Base-by-base conservation (phyloP, 495 filamentous ascomycete genomes). In the Penicillium longicatenatum region DNA sequence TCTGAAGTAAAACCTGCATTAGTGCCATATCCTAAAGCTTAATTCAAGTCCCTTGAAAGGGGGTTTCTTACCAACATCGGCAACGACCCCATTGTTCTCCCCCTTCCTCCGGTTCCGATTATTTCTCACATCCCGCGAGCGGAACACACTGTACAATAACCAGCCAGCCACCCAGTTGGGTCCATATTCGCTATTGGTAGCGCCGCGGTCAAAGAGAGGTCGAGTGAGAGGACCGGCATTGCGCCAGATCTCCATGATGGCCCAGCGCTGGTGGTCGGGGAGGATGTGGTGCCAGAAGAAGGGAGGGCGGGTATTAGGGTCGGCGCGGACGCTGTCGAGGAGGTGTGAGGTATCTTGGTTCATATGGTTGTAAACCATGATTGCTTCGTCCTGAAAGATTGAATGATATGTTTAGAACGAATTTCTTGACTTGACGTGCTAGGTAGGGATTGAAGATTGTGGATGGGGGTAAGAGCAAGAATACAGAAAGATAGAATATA, bases 121-220 rank as follows among this genome's bases (percentile, higher is more conserved):
- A 66, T 85, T 85, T 17, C 82, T 68, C 24, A 77, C 78, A 69
- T 85, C 82, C 31, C 82, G 72, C 14, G 81, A 83, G 17, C 82
- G 80, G 66, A 83, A 85, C 19, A 83, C 80, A 58, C 81, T 82
- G 52, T 85, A 85, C 44, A 85, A 59, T 67, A 84, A 76, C 82
- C 82, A 85, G 14, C 74, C 72, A 7, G 81, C 76, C 7, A 85
- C 78, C 82, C 82, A 85, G 56, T 85, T 85, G 8, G 79, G 79
- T 10, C 76, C 80, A 42, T 75, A 70, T 59, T 78, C 75, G 49
- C 74, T 75, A 21, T 59, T 64, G 0, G 73, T 75, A 4, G 58
- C 60, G 12, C 78, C 79, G 12, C 58, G 63, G 17, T 75, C 71
- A 53, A 81, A 82, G 1, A 75, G 57, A 2, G 62, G 58, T 0